phyloP scores from a whole-genome alignment of 2,329 filamentous ascomycete genomes.

The Corynespora cassiicola region DNA sequence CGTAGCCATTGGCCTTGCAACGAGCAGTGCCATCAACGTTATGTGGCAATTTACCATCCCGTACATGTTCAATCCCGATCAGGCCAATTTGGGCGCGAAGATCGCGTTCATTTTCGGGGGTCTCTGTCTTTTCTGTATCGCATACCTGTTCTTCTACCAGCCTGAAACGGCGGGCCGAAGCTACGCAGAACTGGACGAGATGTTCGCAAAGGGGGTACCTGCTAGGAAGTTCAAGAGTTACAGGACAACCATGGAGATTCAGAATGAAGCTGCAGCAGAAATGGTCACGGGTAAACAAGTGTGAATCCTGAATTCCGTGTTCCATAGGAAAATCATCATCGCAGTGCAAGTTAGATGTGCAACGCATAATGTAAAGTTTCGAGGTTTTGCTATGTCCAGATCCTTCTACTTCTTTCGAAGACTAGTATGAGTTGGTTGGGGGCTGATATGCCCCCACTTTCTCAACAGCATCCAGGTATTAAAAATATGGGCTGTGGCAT shows the following conservation, averaged over 20 bases:
- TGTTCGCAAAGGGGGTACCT: slow-evolving; percentile 67
- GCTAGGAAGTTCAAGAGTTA: slow-evolving; percentile 17
- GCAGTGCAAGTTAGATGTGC: too few species aligned
- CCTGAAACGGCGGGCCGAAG: slow-evolving; percentile 78
- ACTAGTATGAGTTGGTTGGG: too few species aligned
- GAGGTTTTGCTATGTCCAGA: too few species aligned
- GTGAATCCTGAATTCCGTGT: too few species aligned
- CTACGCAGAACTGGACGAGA: slow-evolving; percentile 80
- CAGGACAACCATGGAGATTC: background rate
- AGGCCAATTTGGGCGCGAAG: slow-evolving; percentile 11
- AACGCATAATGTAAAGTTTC: too few species aligned
- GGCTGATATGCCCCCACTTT: too few species aligned
- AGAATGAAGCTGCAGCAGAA: too few species aligned
- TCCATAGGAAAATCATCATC: too few species aligned
- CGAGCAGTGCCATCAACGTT: slow-evolving; percentile 32
- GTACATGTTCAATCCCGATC: slow-evolving; percentile 13
- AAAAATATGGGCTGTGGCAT: too few species aligned
- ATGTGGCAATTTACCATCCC: slow-evolving; percentile 31
- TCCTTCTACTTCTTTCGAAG: too few species aligned
- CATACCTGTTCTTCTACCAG: slow-evolving; percentile 78
- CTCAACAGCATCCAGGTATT: too few species aligned
- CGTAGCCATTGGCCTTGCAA: slow-evolving; percentile 40
- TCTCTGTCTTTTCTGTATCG: slow-evolving; percentile 6
- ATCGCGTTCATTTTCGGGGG: slow-evolving; percentile 11
- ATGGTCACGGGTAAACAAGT: too few species aligned